Evolutionary conservation across 805 yeast species (phyloP).

Genomic region (Yamadazyma laniorum): DNA sequence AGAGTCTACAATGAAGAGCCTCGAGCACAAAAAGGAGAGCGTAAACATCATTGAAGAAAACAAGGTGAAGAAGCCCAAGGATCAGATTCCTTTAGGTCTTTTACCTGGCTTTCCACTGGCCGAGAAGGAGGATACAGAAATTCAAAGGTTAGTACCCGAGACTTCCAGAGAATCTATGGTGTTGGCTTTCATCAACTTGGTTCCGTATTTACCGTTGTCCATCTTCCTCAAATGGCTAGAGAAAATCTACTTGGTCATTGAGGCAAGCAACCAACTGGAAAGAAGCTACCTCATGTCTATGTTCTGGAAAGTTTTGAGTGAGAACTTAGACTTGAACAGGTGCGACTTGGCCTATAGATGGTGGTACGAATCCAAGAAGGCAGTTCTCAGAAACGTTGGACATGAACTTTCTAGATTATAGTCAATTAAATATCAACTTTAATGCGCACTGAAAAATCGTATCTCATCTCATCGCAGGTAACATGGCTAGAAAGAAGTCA

Average conservation of each 20-base stretch:
- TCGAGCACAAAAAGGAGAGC: constrained; percentile 14
- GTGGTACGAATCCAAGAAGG: constrained; percentile 52
- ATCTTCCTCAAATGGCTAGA: constrained; percentile 48
- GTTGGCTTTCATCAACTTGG: constrained; percentile 45
- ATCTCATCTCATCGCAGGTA: constrained; percentile 19
- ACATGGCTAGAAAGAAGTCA: constrained; percentile 85
- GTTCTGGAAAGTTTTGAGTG: constrained; percentile 57
- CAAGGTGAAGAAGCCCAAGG: constrained; percentile 34
- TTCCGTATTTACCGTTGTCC: constrained; percentile 51
- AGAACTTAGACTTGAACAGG: constrained; percentile 56
- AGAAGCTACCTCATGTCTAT: constrained; percentile 33
- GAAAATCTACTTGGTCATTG: constrained; percentile 36
- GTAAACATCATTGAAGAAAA: constrained; percentile 28
- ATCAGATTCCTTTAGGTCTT: constrained; percentile 18
- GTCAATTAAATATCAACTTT: neutral
- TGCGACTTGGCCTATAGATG: constrained; percentile 54
- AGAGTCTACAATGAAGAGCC: constrained; percentile 30
- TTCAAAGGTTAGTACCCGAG: constrained; percentile 29
- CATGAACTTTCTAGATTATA: neutral
- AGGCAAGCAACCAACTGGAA: constrained; percentile 37
- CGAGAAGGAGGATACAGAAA: constrained; percentile 13
- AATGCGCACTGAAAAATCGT: neutral
- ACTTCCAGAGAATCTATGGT: constrained; percentile 50
- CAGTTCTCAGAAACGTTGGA: neutral
- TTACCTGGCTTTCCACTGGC: constrained; percentile 5